Conservation (phyloP, 2,329 filamentous ascomycete species). For the Claviceps pusilla region DNA sequence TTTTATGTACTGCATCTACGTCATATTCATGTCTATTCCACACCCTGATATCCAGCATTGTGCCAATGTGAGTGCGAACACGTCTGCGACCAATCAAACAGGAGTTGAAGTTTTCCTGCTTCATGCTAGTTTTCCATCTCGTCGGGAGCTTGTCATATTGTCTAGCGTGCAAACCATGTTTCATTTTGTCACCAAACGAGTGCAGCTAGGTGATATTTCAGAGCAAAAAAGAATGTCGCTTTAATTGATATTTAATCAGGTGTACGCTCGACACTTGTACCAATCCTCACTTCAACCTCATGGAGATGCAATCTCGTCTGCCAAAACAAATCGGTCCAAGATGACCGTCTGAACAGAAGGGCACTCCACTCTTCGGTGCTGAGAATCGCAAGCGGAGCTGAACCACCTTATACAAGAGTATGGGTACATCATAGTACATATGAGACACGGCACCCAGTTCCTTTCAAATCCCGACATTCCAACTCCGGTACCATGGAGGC, state of each 20-base stretch:
- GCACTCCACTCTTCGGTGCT: constrained; percentile 53
- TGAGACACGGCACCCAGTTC: constrained; percentile 24
- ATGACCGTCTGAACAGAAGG: constrained; percentile 15
- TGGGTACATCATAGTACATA: constrained; percentile 34
- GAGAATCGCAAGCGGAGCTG: constrained; percentile 48
- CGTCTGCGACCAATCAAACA: neutral
- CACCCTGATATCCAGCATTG: neutral
- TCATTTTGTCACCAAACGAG: neutral
- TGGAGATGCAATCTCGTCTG: constrained; percentile 34
- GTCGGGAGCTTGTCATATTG: neutral
- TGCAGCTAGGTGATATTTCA: constrained; percentile 1
- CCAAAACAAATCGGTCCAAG: constrained; percentile 7
- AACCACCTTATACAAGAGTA: constrained; percentile 34
- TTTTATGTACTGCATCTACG: neutral
- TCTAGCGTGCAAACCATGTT: neutral
- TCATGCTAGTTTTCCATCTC: neutral
- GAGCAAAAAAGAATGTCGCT: neutral
- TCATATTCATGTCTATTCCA: neutral
- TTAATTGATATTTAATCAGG: constrained; percentile 25
- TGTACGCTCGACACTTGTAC: constrained; percentile 49
- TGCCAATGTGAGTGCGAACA: neutral
- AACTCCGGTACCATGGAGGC: constrained; percentile 16
- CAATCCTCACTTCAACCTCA: constrained; percentile 58
- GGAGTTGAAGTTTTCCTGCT: neutral
- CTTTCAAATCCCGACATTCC: constrained; percentile 19